A percentile compares a stretch with the other conserved stretches of the same genome.
phyloP scores from a whole-genome alignment of 139 green algal species.

The Closterium sp. region DNA sequence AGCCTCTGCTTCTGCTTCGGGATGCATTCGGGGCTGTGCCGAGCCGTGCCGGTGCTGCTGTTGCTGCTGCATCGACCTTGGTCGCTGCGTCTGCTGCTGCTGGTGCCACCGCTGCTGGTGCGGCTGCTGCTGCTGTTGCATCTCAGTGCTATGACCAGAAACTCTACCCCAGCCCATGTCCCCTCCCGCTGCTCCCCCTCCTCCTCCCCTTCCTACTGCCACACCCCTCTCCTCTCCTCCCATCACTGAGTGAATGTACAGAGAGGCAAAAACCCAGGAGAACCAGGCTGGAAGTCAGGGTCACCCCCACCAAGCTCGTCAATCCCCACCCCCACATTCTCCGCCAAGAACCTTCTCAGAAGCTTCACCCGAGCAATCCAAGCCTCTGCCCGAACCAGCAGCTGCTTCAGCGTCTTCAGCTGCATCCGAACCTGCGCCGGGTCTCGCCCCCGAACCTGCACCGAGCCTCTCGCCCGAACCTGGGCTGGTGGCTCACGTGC shows the following conservation, averaged over 20 bases:
- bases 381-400: slow-evolving; percentile 6
- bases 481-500: background rate
- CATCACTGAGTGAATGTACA: background rate
- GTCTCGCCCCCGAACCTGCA: background rate
- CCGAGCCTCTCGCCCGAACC: background rate
- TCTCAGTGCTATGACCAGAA: too few species aligned
- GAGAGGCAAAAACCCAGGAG: background rate
- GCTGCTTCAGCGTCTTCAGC: background rate
- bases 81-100: too few species aligned
- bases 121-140: too few species aligned
- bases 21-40: background rate
- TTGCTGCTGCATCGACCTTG: background rate
- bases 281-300: background rate
- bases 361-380: slow-evolving; percentile 40
- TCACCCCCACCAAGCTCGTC: slow-evolving; percentile 9
- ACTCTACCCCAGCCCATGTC: background rate
- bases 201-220: background rate
- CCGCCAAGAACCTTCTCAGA: slow-evolving; percentile 13
- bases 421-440: background rate
- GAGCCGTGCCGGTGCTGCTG: background rate
- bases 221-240: background rate
- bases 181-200: background rate
- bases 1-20: background rate
- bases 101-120: background rate
- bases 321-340: slow-evolving; percentile 15